These are phyloP conservation scores for Miamiensis avidus DNA, from an alignment of 169 alveolate species.

Conservation along the genomic window DNA sequence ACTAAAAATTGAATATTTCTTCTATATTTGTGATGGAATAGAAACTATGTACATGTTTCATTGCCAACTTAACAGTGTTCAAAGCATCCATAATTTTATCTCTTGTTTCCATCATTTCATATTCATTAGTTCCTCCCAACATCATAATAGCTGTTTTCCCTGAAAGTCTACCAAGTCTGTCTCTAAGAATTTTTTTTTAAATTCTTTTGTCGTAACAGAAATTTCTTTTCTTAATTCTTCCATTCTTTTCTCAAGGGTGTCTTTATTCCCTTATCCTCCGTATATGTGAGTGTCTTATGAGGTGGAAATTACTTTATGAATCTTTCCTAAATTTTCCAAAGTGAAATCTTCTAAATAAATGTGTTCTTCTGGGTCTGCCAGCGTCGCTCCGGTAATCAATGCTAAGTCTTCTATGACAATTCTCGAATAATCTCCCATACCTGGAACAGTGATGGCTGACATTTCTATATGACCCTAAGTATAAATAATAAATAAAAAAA, in stretches of 20 bases:
- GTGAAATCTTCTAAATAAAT: not conserved
- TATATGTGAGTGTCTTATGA: slow-evolving; percentile 22
- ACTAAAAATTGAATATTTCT: not conserved
- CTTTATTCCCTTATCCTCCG: slow-evolving; percentile 33
- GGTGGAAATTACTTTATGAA: slow-evolving; percentile 1
- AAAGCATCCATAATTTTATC: slow-evolving; percentile 44
- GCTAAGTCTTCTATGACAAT: slow-evolving; percentile 36
- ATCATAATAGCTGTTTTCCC: slow-evolving; percentile 33
- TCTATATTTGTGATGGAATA: too few relatives aligned
- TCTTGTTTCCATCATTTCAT: slow-evolving; percentile 44
- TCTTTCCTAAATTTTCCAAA: slow-evolving; percentile 21
- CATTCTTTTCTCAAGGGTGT: slow-evolving; percentile 9
- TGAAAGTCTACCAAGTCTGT: slow-evolving; percentile 35
- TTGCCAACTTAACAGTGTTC: slow-evolving; percentile 35
- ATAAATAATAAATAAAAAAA: not conserved
- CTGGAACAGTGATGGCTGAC: slow-evolving; percentile 49
- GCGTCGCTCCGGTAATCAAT: slow-evolving; percentile 15
- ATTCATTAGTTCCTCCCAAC: slow-evolving; percentile 38
- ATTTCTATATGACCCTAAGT: slow-evolving; percentile 7
- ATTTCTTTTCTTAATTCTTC: slow-evolving; percentile 1
- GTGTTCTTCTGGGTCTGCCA: not conserved
- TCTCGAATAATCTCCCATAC: slow-evolving; percentile 38
- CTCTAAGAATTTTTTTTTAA: slow-evolving; percentile 13
- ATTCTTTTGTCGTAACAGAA: slow-evolving; percentile 1
- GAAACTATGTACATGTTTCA: slow-evolving; percentile 16